Evolutionary conservation across 2,329 filamentous ascomycete species (phyloP).

Genomic region (Trichoderma koningiopsis): DNA sequence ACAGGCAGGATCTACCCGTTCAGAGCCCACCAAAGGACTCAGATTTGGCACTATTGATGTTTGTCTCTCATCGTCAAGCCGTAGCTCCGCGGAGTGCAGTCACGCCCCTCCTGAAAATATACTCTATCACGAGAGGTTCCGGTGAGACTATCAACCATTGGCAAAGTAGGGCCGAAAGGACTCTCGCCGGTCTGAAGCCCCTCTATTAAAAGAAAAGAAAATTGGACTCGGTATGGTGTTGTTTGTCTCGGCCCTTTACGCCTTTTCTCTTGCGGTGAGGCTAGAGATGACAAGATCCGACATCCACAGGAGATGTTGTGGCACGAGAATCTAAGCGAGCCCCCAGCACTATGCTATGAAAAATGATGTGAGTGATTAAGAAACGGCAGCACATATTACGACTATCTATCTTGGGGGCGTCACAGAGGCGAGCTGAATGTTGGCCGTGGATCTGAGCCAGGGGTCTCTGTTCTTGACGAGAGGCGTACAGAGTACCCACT

Average conservation of each 20-base stretch:
- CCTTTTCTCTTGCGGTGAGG: background rate
- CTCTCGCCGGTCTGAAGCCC: background rate
- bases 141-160: background rate
- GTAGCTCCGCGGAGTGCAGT: background rate
- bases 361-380: background rate
- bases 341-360: background rate
- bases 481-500: background rate
- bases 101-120: background rate
- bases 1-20: background rate
- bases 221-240: background rate
- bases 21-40: background rate
- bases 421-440: background rate
- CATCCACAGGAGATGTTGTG: background rate
- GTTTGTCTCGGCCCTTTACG: background rate
- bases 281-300: background rate
- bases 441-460: background rate
- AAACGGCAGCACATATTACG: background rate
- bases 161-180: background rate
- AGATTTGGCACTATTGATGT: conserved; percentile 3
- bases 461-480: background rate
- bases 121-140: background rate
- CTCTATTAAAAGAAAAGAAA: no score
- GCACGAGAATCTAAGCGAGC: background rate
- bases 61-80: background rate
- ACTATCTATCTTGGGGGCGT: background rate